Percentiles rank a stretch among this genome's conserved stretches.
phyloP scores from a whole-genome alignment of 371 early-diverging fungal genomes.

The Mortierella sp. region DNA sequence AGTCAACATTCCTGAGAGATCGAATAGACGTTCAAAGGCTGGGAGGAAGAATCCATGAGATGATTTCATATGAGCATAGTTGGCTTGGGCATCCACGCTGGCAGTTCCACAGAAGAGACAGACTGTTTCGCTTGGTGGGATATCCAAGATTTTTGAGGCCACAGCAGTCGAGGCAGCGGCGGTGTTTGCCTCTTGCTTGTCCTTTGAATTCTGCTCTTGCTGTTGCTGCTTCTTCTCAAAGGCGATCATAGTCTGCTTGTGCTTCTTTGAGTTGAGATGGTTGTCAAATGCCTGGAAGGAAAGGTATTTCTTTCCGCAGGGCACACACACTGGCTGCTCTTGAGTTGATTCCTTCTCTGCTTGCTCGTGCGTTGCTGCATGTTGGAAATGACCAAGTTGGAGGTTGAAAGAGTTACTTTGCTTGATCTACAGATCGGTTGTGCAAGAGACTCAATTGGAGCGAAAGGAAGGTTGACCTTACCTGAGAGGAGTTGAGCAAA shows the following conservation, averaged over 20 bases:
- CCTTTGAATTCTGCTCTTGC: conserved; percentile 7
- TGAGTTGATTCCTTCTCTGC: conserved; percentile 37
- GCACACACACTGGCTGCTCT: conserved; percentile 48
- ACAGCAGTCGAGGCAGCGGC: not conserved
- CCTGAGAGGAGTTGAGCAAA: conserved; percentile 64
- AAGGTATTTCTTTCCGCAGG: conserved; percentile 63
- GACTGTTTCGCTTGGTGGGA: conserved; percentile 45
- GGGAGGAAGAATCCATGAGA: conserved; percentile 76
- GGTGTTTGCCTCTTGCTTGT: not conserved
- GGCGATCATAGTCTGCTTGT: conserved; percentile 57
- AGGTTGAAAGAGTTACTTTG: too few relatives aligned
- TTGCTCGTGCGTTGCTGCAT: conserved; percentile 43
- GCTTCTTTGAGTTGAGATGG: conserved; percentile 69
- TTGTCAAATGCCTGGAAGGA: conserved; percentile 70
- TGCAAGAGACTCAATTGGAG: too few relatives aligned
- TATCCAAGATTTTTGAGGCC: not conserved
- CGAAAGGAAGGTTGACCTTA: not conserved
- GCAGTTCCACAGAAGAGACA: conserved; percentile 57
- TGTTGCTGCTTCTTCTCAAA: conserved; percentile 43
- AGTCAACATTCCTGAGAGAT: conserved; percentile 63
- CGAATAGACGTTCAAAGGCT: conserved; percentile 66
- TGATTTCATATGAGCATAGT: conserved; percentile 70
- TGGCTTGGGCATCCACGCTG: conserved; percentile 33
- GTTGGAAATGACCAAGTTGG: too few relatives aligned
- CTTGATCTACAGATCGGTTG: too few relatives aligned